A percentile compares a stretch with the other conserved stretches of the same genome.
phyloP scores from a whole-genome alignment of 805 yeast genomes.

The Candida dajiaensis region DNA sequence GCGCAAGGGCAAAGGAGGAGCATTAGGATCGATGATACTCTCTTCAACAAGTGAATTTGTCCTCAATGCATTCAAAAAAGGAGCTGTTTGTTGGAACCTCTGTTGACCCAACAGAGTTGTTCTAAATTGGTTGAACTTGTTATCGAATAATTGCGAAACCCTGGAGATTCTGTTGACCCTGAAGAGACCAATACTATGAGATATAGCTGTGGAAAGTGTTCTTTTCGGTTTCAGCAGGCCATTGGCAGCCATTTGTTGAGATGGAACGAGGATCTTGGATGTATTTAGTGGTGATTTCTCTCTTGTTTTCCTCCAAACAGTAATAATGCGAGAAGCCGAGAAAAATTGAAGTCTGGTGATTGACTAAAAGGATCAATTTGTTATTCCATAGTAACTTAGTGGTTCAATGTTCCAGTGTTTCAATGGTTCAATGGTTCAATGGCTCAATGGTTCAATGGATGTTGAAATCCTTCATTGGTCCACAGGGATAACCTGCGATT shows the following conservation, averaged over 20 bases:
- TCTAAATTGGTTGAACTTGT: neutral
- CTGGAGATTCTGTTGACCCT: no score
- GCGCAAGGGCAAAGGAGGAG: conserved; percentile 20
- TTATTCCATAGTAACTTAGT: no score
- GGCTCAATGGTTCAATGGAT: no score
- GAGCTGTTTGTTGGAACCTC: neutral
- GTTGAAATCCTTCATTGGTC: no score
- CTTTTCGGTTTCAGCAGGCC: neutral
- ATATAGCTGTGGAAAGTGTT: neutral
- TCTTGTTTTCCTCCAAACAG: no score
- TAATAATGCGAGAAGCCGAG: no score
- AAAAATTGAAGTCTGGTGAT: no score
- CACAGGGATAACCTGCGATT: no score
- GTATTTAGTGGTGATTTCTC: no score
- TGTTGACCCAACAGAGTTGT: neutral
- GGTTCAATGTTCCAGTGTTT: no score
- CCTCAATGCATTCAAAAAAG: neutral
- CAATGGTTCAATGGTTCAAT: no score
- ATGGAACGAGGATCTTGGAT: neutral
- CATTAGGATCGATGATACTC: neutral
- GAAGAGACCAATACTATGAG: neutral
- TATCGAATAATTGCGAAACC: neutral
- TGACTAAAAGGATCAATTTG: no score
- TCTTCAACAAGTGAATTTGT: neutral
- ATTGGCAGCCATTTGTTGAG: neutral